Percentiles rank a stretch among this genome's conserved stretches.
phyloP scores from a whole-genome alignment of 2,329 filamentous ascomycete species.

The Tolypocladium tundrense region DNA sequence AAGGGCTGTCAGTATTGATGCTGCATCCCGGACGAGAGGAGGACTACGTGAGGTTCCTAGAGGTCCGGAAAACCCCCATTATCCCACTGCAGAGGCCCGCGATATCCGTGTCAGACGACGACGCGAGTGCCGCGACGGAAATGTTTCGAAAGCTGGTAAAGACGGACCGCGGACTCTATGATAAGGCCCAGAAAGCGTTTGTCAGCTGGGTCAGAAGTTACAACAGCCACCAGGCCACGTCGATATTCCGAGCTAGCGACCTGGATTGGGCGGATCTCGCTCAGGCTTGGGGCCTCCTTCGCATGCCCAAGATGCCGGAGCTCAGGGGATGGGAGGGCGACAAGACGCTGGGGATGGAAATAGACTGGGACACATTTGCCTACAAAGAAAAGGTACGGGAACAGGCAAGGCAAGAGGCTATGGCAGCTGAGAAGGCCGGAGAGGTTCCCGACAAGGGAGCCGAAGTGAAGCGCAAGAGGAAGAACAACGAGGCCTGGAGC shows the following conservation, averaged over 20 bases:
- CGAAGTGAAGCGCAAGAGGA: constrained; percentile 44
- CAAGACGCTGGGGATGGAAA: constrained; percentile 46
- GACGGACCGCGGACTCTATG: constrained; percentile 52
- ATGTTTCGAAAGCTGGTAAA: constrained; percentile 50
- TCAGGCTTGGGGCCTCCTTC: constrained; percentile 74
- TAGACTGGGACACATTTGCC: constrained; percentile 58
- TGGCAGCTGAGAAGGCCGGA: constrained; percentile 36
- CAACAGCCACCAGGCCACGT: constrained; percentile 79
- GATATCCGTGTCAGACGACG: constrained; percentile 46
- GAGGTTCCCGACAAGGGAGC: constrained; percentile 26
- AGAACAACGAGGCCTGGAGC: constrained; percentile 63
- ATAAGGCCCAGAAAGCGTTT: constrained; percentile 84
- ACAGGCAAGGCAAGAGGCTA: constrained; percentile 47
- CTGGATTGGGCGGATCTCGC: constrained; percentile 79
- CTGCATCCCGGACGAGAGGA: constrained; percentile 78
- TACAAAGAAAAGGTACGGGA: constrained; percentile 68
- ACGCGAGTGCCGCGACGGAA: constrained; percentile 47
- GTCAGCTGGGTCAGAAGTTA: constrained; percentile 91
- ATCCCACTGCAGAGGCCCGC: constrained; percentile 46
- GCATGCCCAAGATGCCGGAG: constrained; percentile 91
- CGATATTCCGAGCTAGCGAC: constrained; percentile 76
- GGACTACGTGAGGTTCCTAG: constrained; percentile 80
- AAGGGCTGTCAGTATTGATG: constrained; percentile 76
- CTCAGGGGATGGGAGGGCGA: constrained; percentile 63
- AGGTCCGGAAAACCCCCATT: constrained; percentile 80